Base-by-base conservation (phyloP, 2,329 filamentous ascomycete species). In the Cladophialophora carrionii region DNA sequence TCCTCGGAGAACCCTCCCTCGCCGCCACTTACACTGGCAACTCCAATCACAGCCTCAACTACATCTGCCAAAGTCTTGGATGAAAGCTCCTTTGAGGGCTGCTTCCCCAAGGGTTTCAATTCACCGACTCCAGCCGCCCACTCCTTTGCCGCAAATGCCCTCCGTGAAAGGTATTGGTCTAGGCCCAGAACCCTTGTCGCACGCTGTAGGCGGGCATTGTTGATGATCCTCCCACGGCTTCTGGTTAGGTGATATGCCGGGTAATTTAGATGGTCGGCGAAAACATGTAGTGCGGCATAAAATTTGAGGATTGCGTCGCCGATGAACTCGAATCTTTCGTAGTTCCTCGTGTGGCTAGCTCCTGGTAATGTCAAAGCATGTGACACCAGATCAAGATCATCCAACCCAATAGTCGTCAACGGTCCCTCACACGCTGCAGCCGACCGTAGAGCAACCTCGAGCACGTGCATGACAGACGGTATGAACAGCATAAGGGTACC, bases 41-140 rank as follows among this genome's bases (percentile, higher is more conserved):
- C 90, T 0, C 92, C 94, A 22, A 97, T 88, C 0, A 97, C 80
- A 0, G 93, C 86, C 74, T 98, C 94, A 0, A 96, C 84, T 0
- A 97, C 88, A 72, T 98, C 94, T 3, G 94, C 94, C 7, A 97
- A 83, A 0, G 86, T 86, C 74, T 98, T 98, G 1, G 87, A 89
- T 0, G 91, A 89, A 34, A 92, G 73, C 14, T 74, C 77, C 53
- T 72, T 76, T 66, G 41, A 37, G 34, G 1, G 68, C 59, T 7
- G 61, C 52, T 61, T 54, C 17, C 20, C 48, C 14, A 14, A 10
- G 14, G 29, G 46, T 51, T 31, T 32, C 31, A 57, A 37, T 22
- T 51, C 37, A 31, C 37, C 37, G 10, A 68, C 54, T 14, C 84
- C 77, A 0, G 91, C 89, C 1, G 81, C 78, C 94, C 94, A 98